Evolutionary conservation across 805 yeast genomes (phyloP), one percentile per base, ranked within the genome.

Genomic region (Candida tammaniensis): DNA sequence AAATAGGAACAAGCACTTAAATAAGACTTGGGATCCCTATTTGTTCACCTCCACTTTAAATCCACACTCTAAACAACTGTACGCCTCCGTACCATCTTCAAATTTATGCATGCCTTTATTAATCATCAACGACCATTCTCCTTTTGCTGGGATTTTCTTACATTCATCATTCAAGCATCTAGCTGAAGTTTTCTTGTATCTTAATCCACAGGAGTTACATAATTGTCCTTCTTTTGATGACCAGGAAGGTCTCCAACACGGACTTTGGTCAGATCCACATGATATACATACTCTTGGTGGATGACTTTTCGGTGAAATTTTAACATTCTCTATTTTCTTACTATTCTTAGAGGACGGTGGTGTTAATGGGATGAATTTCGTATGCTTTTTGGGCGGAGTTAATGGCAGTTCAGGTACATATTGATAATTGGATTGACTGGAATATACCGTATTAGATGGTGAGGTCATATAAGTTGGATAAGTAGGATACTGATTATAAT

Each of bases 241-340:
- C 98, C 98, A 91, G 4, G 95, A 83, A 1, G 98, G 98, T 54
- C 98, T 76, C 98, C 98, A 91, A 60, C 98, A 91, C 4, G 98
- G 98, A 5, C 95, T 85, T 48, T 85, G 93, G 36, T 80, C 82
- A 1, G 93, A 78, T 5, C 88, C 87, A 61, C 98, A 91, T 5
- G 96, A 86, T 18, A 91, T 80, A 55, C 98, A 91, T 34, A 73
- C 74, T 46, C 95, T 72, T 9, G 61, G 56, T 21, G 52, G 44
- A 23, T 48, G 50, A 36, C 45, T 56, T 31, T 49, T 49, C 15
- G 65, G 56, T 4, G 70, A 65, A 7, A 67, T 56, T 43, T 53
- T 59, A 35, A 57, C 39, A 35, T 52, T 39, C 18, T 65, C 71
- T 7, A 57, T 28, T 40, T 59, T 60, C 23, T 51, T 38, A 10